Percentiles rank a stretch among this genome's conserved stretches.
Evolutionary conservation across 257 asterid genomes (phyloP).

Genomic region (Thymus mandschuricus): DNA sequence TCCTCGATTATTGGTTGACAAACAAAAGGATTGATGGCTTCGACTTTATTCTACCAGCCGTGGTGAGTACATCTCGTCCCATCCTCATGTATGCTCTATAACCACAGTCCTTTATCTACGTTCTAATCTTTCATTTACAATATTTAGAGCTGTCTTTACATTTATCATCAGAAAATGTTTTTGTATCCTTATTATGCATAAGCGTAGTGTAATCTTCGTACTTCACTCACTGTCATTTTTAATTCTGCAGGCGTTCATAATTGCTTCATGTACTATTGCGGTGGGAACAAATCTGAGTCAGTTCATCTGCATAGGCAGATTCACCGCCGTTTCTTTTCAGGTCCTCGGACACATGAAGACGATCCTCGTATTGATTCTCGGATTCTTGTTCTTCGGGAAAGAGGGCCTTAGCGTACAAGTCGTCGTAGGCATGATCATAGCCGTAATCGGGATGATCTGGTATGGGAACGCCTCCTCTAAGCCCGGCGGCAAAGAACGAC

Average conservation of each 20-base stretch:
- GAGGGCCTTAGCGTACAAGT: slow-evolving; percentile 74
- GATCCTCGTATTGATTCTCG: slow-evolving; percentile 71
- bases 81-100: slow-evolving; percentile 21
- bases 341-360: slow-evolving; percentile 91
- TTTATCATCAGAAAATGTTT: background rate
- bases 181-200: background rate
- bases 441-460: slow-evolving; percentile 81
- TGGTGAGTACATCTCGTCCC: slow-evolving; percentile 50
- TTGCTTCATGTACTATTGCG: slow-evolving; percentile 73
- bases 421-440: slow-evolving; percentile 76
- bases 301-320: slow-evolving; percentile 92
- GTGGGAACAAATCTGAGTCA: slow-evolving; percentile 86
- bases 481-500: slow-evolving; percentile 87
- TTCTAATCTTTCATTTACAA: too few relatives aligned
- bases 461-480: slow-evolving; percentile 84
- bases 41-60: slow-evolving; percentile 54
- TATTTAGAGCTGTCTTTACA: background rate
- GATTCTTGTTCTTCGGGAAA: slow-evolving; percentile 72
- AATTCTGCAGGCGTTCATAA: slow-evolving; percentile 51
- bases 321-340: slow-evolving; percentile 82
- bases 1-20: slow-evolving; percentile 93
- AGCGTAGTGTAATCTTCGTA: background rate
- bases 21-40: slow-evolving; percentile 76
- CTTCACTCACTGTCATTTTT: background rate
- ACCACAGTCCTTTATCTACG: background rate